Evolutionary conservation across 1,139 yeast genomes (phyloP), one percentile per base, ranked within the genome.

Genomic region (Sugiyamaella japonica): DNA sequence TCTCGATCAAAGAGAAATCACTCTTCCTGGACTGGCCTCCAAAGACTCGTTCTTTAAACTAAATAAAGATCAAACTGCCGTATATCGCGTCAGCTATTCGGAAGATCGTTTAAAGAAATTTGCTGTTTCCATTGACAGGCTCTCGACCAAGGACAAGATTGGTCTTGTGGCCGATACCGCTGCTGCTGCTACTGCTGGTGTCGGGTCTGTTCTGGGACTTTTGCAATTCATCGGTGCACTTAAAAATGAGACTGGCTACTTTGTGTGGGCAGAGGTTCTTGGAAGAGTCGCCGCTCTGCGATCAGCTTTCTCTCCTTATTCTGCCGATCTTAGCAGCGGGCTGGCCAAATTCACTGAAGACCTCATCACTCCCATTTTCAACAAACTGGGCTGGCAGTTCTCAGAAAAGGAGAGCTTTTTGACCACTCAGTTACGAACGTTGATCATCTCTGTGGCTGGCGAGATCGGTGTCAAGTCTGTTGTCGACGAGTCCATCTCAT

Each of bases 21-120:
- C 57, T 10, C 51, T 69, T 48, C 56, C 62, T 23, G 67, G 66
- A 16, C 60, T 71, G 28, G 64, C 66, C 20, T 58, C 60, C 34
- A 54, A 54, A 7, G 59, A 56, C 7, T 9, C 34, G 7, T 81
- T 79, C 61, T 78, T 59, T 61, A 85, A 85, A 67, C 69, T 86
- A 59, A 86, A 86, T 73, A 79, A 78, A 57, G 78, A 84, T 63
- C 79, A 85, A 10, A 71, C 74, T 37, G 91, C 89, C 1, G 82
- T 84, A 51, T 86, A 82, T 68, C 78, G 93, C 56, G 89, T 85
- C 52, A 78, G 79, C 61, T 87, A 86, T 67, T 79, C 84, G 25
- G 72, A 77, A 2, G 70, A 70, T 8, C 70, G 85, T 16, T 73
- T 84, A 61, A 58, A 52, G 47, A 65, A 63, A 52, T 59, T 65